Percentiles rank a stretch among this genome's conserved stretches.
These are phyloP conservation scores for Sporothrix protearum DNA, from an alignment of 2,329 filamentous ascomycete genomes.

Conservation along the genomic window DNA sequence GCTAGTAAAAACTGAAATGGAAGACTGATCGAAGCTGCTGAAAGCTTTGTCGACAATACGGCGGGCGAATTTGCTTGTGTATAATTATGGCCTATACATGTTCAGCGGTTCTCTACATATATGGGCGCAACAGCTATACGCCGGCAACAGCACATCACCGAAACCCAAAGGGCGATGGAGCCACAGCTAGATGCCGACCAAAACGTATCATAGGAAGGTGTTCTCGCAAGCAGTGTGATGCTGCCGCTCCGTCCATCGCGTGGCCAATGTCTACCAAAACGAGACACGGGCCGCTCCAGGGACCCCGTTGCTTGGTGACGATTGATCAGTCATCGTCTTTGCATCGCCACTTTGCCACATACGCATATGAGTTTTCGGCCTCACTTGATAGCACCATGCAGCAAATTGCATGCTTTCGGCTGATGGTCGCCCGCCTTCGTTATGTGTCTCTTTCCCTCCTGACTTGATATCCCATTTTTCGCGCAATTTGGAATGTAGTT, in stretches of 20 bases:
- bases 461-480: background rate
- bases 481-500: background rate
- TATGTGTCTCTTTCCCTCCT: background rate
- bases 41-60: background rate
- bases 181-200: background rate
- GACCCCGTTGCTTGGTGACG: background rate
- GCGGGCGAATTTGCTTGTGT: background rate
- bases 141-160: background rate
- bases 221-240: background rate
- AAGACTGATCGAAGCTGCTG: background rate
- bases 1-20: background rate
- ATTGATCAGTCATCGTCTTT: constrained; percentile 1
- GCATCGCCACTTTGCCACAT: background rate
- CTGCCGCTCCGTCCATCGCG: background rate
- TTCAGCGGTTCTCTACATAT: no score
- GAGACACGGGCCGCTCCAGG: constrained; percentile 1
- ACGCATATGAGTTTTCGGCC: background rate
- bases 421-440: background rate
- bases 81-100: background rate
- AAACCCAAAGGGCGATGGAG: background rate
- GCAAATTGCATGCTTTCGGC: no score
- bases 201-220: background rate
- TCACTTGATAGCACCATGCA: background rate
- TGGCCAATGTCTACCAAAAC: background rate
- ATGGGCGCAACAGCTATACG: no score